These are phyloP conservation scores for Castanea crenata DNA, from an alignment of 306 rosid species.

Conservation along the genomic window DNA sequence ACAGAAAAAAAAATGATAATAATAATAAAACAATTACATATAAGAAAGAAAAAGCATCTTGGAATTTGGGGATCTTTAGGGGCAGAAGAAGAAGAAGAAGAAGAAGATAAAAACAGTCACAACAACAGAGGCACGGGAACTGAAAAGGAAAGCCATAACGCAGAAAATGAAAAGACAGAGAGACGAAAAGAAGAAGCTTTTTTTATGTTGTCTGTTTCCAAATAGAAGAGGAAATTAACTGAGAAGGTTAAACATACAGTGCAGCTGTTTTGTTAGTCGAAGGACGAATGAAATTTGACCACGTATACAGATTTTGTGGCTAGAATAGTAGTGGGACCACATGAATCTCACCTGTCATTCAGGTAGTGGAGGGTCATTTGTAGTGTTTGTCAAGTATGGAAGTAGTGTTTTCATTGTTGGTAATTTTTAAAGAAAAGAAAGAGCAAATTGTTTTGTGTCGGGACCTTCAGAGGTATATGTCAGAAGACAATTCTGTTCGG, in stretches of 20 bases:
- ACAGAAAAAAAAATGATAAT: neutral
- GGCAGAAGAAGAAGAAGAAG: no score
- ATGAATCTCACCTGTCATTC: constrained; percentile 19
- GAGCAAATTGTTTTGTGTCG: neutral
- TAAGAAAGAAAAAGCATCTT: neutral
- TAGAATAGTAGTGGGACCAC: neutral
- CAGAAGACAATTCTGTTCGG: neutral
- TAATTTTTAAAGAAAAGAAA: neutral
- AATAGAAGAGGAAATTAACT: neutral
- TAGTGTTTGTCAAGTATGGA: neutral
- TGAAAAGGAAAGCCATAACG: neutral
- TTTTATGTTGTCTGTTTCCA: neutral
- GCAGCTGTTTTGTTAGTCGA: neutral
- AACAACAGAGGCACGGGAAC: no score
- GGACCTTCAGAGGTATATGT: neutral
- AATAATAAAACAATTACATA: constrained; percentile 23
- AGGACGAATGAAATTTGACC: constrained; percentile 1
- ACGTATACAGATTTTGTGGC: neutral
- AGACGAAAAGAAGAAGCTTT: neutral
- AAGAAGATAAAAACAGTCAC: no score
- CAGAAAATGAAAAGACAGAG: constrained; percentile 1
- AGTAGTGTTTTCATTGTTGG: constrained; percentile 8
- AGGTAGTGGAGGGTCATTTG: constrained; percentile 15
- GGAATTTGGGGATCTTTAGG: no score
- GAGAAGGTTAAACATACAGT: neutral